Base-by-base conservation (phyloP, 1,284 basidiomycete genomes). In the Veloporphyrellus conicus region DNA sequence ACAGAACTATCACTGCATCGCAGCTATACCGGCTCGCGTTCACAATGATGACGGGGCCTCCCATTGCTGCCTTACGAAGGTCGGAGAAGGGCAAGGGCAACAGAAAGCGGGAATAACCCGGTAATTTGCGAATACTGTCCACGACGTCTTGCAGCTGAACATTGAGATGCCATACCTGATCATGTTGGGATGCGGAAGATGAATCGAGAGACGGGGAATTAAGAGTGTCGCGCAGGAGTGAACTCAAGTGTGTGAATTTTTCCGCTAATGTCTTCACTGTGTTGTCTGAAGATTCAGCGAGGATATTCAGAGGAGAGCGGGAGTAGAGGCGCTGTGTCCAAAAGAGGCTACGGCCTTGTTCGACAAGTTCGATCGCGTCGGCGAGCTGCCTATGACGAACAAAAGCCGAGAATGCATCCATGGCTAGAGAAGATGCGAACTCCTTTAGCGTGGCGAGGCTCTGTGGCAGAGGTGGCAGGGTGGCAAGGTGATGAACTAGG, bases 1-100 rank as follows among this genome's bases (percentile, higher is more conserved):
- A 14, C 22, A 44, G 40, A 23, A 60, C 25, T 27, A 63, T 60
- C 23, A 63, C 23, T 10, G 54, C 59, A 47, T 41, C 37, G 9
- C 37, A 39, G 9, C 23, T 27, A 18, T 27, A 39, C 9, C 22
- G 22, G 37, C 37, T 39, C 22, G 25, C 25, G 19, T 39, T 39
- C 23, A 28, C 25, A 23, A 39, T 39, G 25, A 39, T 27, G 23
- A 39, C 37, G n/a, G 37, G 25, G 5, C 37, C 37, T 18, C 25
- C 25, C 11, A 27, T 15, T 27, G 37, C 25, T 4, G 25, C 37
- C 16, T 39, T 39, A 6, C 37, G 37, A 18, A 39, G 23, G 10
- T 39, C 37, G 5, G 37, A 10, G 23, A 39, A 28, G n/a, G 11
- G n/a, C 10, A 39, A 8, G 25, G 37, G 40, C 16, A 35, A 48